Percentiles rank a stretch among this genome's conserved stretches.
phyloP scores from a whole-genome alignment of 2,329 filamentous ascomycete species.

The Fusarium torreyae region DNA sequence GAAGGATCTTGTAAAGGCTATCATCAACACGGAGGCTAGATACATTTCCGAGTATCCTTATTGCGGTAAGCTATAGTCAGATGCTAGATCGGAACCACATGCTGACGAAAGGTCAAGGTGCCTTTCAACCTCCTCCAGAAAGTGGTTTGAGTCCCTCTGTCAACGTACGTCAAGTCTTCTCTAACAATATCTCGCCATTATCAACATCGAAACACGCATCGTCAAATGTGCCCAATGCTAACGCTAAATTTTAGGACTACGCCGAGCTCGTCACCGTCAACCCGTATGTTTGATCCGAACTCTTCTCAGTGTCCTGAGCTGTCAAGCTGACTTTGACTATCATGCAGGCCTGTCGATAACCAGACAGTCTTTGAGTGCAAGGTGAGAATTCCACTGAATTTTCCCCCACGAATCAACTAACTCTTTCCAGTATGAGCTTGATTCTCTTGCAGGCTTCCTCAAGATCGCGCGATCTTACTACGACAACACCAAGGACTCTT shows the following conservation, averaged over 20 bases:
- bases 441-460: constrained; percentile 29
- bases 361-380: constrained; percentile 35
- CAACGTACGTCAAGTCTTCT: constrained; percentile 9
- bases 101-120: not conserved
- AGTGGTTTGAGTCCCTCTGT: constrained; percentile 24
- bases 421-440: constrained; percentile 15
- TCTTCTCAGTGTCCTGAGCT: rapidly evolving
- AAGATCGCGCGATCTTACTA: constrained; percentile 32
- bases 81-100: too few relatives aligned
- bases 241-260: constrained; percentile 5
- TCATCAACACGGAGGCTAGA: constrained; percentile 32
- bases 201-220: too few relatives aligned
- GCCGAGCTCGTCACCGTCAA: constrained; percentile 19
- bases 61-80: constrained; percentile 4
- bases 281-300: not conserved
- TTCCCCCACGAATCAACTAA: too few relatives aligned
- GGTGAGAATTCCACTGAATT: too few relatives aligned
- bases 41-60: constrained; percentile 31
- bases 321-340: not conserved
- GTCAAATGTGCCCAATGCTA: not conserved
- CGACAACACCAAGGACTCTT: constrained; percentile 14
- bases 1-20: constrained; percentile 21
- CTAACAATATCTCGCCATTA: too few relatives aligned
- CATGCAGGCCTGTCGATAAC: constrained; percentile 28
- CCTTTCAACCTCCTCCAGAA: constrained; percentile 28